Evolutionary conservation across 83 land plant genomes (phyloP), one percentile per base, ranked within the genome.

Genomic region (Picea abies): DNA sequence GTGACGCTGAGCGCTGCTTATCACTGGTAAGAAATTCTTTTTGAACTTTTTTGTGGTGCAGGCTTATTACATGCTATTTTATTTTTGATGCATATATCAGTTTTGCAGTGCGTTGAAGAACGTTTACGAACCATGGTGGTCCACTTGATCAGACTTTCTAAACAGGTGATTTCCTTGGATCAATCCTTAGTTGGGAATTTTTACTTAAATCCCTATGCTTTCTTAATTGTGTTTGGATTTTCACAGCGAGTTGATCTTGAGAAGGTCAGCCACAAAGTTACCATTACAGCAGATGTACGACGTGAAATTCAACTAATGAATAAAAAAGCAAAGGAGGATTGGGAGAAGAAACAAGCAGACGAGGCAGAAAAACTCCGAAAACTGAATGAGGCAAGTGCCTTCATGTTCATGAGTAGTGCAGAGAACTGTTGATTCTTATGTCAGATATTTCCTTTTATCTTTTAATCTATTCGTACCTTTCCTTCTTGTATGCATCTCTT

Each of bases 1-100:
- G 84, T 87, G 99, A 97, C 78, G 95, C 92, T 79, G 98, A 94
- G 85, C 92, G 92, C 29, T 96, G 99, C 82, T 81, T 97, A 80
- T 97, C 99, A 63, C 79, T 97, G 98, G 98, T 97, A 83, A 80
- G 87, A 80, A 60, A 79, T 65, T 23, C 65, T 41, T 32, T 62
- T 70, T 70, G 37, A 23, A 81, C 71, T 22, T 56, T 61, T 41
- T 41, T 41, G 44, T 41, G 44, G 44, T 41, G 44, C 6, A 6
- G 44, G 6, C 44, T 41, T 41, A 41, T 41, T 41, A 6, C 6
- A 41, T 41, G 44, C 44, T 41, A 41, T 41, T 41, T 41, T 41
- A 39, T 39, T 3, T 39, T 39, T 39, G 41, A 39, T 39, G 4
- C 41, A 39, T 39, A 39, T 25, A 39, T 62, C 10, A 63, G 19